These are phyloP conservation scores for Ensete ventricosum DNA, from an alignment of 176 grass and related monocot genomes.

Conservation along the genomic window DNA sequence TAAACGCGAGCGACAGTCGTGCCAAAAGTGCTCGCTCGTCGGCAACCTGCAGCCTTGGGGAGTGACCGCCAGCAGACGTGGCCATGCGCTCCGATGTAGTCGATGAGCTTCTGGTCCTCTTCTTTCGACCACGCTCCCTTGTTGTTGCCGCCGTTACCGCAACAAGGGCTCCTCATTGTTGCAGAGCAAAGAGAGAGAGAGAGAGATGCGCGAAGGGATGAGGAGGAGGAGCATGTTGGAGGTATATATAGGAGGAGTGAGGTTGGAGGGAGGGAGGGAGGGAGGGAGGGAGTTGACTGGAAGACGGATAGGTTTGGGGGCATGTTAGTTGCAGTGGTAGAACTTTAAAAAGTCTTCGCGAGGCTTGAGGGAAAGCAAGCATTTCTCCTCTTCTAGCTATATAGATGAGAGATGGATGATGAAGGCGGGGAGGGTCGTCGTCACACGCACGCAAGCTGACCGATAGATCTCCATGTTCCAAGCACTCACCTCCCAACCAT, in stretches of 20 bases:
- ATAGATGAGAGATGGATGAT: no score
- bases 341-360: slow-evolving; percentile 1
- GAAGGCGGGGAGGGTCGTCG: no score
- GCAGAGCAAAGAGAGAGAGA: slow-evolving; percentile 3
- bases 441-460: no score
- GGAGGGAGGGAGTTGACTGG: neutral
- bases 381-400: no score
- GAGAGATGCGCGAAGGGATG: neutral
- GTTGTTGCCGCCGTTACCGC: slow-evolving; percentile 7
- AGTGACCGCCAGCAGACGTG: slow-evolving; percentile 20
- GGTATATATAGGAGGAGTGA: neutral
- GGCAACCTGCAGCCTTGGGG: slow-evolving; percentile 22
- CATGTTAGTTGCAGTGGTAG: slow-evolving; percentile 6
- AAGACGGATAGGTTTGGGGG: slow-evolving; percentile 2
- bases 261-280: neutral
- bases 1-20: neutral
- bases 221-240: neutral
- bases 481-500: no score
- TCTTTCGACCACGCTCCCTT: slow-evolving; percentile 19
- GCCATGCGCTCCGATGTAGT: slow-evolving; percentile 15
- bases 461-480: no score
- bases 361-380: no score
- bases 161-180: slow-evolving; percentile 19
- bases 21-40: neutral
- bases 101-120: slow-evolving; percentile 21